phyloP scores from a whole-genome alignment of 2,329 filamentous ascomycete species.

The Aphanocladium album region DNA sequence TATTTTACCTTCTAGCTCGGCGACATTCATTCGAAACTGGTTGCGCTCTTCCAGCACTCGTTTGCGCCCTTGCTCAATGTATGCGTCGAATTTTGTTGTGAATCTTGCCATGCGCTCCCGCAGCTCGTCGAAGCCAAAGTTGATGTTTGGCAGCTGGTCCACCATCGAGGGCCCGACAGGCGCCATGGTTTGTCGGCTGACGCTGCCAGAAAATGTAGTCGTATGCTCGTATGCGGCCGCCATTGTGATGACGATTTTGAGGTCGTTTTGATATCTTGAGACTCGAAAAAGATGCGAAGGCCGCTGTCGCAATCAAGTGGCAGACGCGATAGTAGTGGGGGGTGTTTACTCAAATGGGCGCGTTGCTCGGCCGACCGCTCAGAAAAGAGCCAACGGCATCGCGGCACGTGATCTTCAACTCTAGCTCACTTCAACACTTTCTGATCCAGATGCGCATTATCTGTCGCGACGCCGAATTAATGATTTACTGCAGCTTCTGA shows the following conservation, averaged over 20 bases:
- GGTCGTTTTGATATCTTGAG: neutral
- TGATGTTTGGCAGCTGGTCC: constrained; percentile 78
- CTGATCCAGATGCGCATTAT: neutral
- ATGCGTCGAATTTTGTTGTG: constrained; percentile 82
- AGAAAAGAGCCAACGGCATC: neutral
- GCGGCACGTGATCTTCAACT: constrained; percentile 12
- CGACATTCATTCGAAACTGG: constrained; percentile 83
- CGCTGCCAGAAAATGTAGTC: constrained; percentile 59
- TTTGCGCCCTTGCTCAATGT: constrained; percentile 88
- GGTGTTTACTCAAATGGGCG: constrained; percentile 17
- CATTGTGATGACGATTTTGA: constrained; percentile 35
- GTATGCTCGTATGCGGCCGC: constrained; percentile 63
- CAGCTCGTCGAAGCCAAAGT: constrained; percentile 94
- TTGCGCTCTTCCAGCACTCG: constrained; percentile 89
- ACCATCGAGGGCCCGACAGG: constrained; percentile 62
- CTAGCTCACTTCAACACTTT: constrained; percentile 1
- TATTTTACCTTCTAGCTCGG: constrained; percentile 75
- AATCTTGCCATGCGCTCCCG: constrained; percentile 94
- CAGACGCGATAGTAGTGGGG: constrained; percentile 1
- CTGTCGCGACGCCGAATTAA: neutral
- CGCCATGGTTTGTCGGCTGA: constrained; percentile 52
- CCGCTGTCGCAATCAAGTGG: neutral
- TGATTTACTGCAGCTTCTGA: neutral
- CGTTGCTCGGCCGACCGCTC: constrained; percentile 26
- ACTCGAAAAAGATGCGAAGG: neutral